Evolutionary conservation across 768 basidiomycete genomes (phyloP), one percentile per base, ranked within the genome.

Genomic region (Termitomyces sp.): DNA sequence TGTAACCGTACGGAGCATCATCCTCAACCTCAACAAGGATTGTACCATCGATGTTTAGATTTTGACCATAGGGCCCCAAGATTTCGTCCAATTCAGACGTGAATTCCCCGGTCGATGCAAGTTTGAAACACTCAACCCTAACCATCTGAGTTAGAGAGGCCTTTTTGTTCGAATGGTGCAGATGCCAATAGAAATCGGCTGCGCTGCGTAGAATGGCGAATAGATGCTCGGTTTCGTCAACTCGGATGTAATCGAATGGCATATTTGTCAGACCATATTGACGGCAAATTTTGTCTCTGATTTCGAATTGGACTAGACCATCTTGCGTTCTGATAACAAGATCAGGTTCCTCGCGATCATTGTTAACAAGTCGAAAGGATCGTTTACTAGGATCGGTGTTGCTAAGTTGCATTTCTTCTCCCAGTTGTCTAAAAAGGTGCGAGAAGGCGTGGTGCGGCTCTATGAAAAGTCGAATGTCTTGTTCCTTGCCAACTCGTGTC

Each of bases 181-280:
- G 43, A 53, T 18, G 35, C 43, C 44, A 45, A 46, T 53, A 53
- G 25, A 53, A 53, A 43, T 53, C 35, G 7, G 43, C 42, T 3
- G 52, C 52, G 16, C 35, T 38, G 36, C 42, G 23, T 29, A 53
- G 12, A 18, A 53, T 29, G 9, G 52, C 20, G 16, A 53, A 15
- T 4, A 53, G 42, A 31, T 36, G 25, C 15, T 45, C 22, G 15
- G 43, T 25, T n/a, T 53, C 43, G 13, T 46, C 16, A 13, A 35
- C 15, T n/a, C 23, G 16, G 15, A 53, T 22, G 7, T 38, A 12
- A 23, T 33, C 2, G 12, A 45, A 45, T 20, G 52, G 43, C 42
- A 53, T 53, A 15, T 18, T 16, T 25, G 35, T 45, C 15, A 53
- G 23, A 7, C 35, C 52, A 44, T 53, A 35, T 4, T 39, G 22